Percentiles rank a stretch among this genome's conserved stretches.
phyloP scores from a whole-genome alignment of 2,329 filamentous ascomycete species.

The Mycogone perniciosa region DNA sequence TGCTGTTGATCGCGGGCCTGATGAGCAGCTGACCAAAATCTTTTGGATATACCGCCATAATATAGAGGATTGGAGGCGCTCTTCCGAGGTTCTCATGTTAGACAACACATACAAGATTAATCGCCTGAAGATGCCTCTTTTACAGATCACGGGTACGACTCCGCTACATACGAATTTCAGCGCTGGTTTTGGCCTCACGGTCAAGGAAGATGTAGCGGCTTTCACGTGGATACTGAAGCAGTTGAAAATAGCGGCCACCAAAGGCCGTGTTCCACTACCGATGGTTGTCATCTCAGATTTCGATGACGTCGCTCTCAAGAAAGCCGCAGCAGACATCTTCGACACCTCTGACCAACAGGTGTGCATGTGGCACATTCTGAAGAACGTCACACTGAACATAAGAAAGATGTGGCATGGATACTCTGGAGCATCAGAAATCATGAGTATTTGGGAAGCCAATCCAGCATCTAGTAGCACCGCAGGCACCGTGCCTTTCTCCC shows the following conservation, averaged over 20 bases:
- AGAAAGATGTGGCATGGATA: not conserved
- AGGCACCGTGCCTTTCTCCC: not conserved
- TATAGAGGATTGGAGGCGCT: conserved; percentile 9
- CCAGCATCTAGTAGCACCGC: not conserved
- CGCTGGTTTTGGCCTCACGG: not conserved
- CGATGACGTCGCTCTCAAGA: not conserved
- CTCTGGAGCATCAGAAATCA: not conserved
- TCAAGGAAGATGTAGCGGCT: not conserved
- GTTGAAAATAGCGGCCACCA: conserved; percentile 1
- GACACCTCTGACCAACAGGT: conserved; percentile 1
- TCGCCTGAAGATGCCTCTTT: conserved; percentile 8
- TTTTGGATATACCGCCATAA: conserved; percentile 1
- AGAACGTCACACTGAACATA: not conserved
- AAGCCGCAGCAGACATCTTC: not conserved
- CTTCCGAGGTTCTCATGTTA: conserved; percentile 7
- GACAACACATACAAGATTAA: conserved; percentile 12
- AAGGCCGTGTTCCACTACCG: not conserved
- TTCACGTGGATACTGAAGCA: conserved; percentile 3
- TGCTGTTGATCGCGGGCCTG: not conserved
- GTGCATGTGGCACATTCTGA: not conserved
- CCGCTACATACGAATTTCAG: not conserved
- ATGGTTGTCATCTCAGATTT: conserved; percentile 3
- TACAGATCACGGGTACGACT: conserved; percentile 8
- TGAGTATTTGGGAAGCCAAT: not conserved
- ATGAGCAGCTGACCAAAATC: not conserved